Evolutionary conservation across 2,329 filamentous ascomycete genomes (phyloP), one percentile per base, ranked within the genome.

Genomic region (Polytolypa hystricis): DNA sequence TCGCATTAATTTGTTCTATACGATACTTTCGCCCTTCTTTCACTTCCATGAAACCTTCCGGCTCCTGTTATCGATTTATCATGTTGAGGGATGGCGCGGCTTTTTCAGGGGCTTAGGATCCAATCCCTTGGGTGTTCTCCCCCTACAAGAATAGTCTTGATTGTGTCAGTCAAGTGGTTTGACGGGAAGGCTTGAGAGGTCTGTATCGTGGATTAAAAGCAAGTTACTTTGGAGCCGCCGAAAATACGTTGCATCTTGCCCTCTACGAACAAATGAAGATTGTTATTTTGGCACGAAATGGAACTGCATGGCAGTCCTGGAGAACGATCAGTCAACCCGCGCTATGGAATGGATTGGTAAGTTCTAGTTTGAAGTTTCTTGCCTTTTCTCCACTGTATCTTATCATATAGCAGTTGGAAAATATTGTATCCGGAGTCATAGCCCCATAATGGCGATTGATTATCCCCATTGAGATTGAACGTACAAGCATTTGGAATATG

Each of bases 231-330:
- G 10, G 10, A 11, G 15, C 33, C 10, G 7, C 25, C 25, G 17
- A 11, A 30, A 87, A 80, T 46, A 91, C 87, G 4, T 61, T 94
- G 51, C 87, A 96, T 58, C 94, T 86, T 86, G 79, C 93, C 52
- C 65, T 95, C 49, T 96, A 95, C 61, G 87, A 96, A 64, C 81
- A 87, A 58, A 78, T 93, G 69, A 96, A 95, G 70, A 67, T 73
- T 15, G 68, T 69, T n/a, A 65, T 95, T 21, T 73, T 72, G 17
- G n/a, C n/a, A n/a, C 17, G 30, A 20, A 33, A 10, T 17, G 18
- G 15, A 12, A 33, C n/a, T 14, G 18, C 10, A 18, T 18, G 7
- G 12, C 15, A 11, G 5, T 10, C 10, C 9, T 31, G 11, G 14
- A 18, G 15, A 17, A 3, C 15, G 9, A 31, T 19, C 29, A 19